Percentiles rank a stretch among this genome's conserved stretches.
Conservation (phyloP, 1,284 basidiomycete species). For the Agaricales sp. region DNA sequence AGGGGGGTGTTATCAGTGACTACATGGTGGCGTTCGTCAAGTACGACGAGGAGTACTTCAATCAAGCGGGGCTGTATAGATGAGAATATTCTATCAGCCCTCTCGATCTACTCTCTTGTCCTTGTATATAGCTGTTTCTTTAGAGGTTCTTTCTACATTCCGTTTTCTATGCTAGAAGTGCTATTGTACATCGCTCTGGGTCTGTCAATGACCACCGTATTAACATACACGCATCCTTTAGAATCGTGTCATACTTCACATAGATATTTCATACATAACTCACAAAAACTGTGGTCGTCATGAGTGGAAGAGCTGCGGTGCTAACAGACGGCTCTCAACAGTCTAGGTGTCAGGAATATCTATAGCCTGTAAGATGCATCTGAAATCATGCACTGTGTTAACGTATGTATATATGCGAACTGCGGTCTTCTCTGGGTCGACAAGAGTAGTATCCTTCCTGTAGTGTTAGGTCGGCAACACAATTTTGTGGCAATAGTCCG, state of each 20-base stretch:
- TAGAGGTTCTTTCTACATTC: no score
- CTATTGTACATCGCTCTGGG: no score
- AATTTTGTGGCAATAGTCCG: background rate
- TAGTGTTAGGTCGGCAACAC: background rate
- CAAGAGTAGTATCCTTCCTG: background rate
- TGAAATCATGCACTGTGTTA: background rate
- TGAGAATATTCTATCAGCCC: background rate
- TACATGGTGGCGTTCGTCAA: background rate
- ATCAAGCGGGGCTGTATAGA: background rate
- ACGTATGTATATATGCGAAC: background rate
- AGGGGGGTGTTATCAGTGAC: background rate
- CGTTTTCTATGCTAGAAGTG: no score
- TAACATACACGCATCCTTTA: no score
- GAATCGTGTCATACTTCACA: no score
- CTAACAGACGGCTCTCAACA: no score
- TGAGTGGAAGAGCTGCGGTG: no score
- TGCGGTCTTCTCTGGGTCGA: background rate
- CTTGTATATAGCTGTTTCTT: no score
- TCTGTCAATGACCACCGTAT: no score
- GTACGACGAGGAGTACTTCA: background rate
- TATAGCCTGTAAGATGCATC: background rate
- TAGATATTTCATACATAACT: no score
- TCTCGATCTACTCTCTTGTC: no score
- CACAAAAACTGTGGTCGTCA: no score
- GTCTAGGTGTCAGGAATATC: background rate